Conservation (phyloP, 345 rosid genomes). For the Lenwebbia sp. region DNA sequence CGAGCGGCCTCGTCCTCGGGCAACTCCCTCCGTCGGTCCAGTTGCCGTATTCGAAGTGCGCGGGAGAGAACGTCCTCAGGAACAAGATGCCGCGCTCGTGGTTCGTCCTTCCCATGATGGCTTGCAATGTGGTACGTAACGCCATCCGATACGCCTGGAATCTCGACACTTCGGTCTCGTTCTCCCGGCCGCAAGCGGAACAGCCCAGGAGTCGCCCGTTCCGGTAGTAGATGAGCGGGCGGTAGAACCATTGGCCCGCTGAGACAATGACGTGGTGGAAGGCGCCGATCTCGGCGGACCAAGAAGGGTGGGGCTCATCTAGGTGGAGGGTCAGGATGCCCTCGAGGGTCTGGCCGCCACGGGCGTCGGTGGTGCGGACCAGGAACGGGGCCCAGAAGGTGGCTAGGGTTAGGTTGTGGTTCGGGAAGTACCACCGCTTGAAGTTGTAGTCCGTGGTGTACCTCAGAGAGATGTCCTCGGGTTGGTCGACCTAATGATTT, state of each 20-base stretch:
- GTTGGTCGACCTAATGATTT: conserved; percentile 17
- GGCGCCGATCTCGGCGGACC: conserved; percentile 24
- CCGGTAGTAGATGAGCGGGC: conserved; percentile 24
- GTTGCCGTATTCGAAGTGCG: conserved; percentile 52
- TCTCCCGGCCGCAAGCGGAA: conserved; percentile 10
- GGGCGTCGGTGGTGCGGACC: conserved; percentile 33
- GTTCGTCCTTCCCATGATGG: conserved; percentile 19
- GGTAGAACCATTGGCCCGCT: conserved; percentile 51
- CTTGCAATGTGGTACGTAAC: conserved; percentile 38
- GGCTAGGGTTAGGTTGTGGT: conserved; percentile 25
- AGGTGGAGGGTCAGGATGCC: conserved; percentile 32
- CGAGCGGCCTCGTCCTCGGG: conserved; percentile 32
- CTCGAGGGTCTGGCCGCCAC: conserved; percentile 21
- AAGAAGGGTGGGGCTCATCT: conserved; percentile 34
- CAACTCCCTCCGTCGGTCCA: conserved; percentile 71
- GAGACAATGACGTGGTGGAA: conserved; percentile 43
- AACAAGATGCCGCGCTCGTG: conserved; percentile 22
- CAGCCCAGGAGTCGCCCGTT: conserved; percentile 28
- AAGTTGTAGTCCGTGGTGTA: background rate
- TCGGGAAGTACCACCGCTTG: background rate
- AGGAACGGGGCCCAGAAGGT: conserved; percentile 41
- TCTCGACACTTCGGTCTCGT: conserved; percentile 14
- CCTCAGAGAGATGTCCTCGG: conserved; percentile 7
- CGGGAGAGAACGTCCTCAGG: conserved; percentile 42
- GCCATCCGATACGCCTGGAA: conserved; percentile 52